phyloP scores from a whole-genome alignment of 768 basidiomycete genomes.

The Termitomyces sp. region DNA sequence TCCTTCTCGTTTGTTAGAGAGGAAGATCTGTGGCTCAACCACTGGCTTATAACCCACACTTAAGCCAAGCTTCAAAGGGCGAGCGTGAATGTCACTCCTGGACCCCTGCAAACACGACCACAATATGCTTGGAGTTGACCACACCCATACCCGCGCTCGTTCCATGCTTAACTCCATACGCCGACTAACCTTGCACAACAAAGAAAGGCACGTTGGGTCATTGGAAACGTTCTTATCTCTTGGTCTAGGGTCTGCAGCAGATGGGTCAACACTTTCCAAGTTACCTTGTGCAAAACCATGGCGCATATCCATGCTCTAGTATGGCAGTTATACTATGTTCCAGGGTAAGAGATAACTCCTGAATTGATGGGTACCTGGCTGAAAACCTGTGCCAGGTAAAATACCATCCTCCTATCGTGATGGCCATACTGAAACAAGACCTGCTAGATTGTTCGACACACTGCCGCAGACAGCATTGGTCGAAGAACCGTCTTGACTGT shows the following conservation, averaged over 20 bases:
- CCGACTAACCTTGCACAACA: slow-evolving; percentile 4
- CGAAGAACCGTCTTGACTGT: slow-evolving; percentile 28
- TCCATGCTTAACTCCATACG: slow-evolving; percentile 18
- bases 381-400: slow-evolving; percentile 1
- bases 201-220: slow-evolving; percentile 8
- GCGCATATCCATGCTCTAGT: not conserved
- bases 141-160: slow-evolving; percentile 16
- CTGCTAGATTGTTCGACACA: slow-evolving; percentile 26
- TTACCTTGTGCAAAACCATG: slow-evolving; percentile 17
- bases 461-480: slow-evolving; percentile 30
- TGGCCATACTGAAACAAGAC: not conserved
- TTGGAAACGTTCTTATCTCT: slow-evolving; percentile 23
- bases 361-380: not conserved
- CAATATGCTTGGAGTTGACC: slow-evolving; percentile 16
- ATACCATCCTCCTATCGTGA: no score
- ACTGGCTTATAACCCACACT: not conserved
- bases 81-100: not conserved
- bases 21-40: not conserved
- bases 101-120: no score
- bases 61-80: not conserved
- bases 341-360: slow-evolving; percentile 14
- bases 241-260: slow-evolving; percentile 21
- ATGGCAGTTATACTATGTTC: slow-evolving; percentile 18
- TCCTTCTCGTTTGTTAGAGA: not conserved
- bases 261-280: slow-evolving; percentile 14